Conservation (phyloP, 805 yeast genomes). For the Candida succiphila region DNA sequence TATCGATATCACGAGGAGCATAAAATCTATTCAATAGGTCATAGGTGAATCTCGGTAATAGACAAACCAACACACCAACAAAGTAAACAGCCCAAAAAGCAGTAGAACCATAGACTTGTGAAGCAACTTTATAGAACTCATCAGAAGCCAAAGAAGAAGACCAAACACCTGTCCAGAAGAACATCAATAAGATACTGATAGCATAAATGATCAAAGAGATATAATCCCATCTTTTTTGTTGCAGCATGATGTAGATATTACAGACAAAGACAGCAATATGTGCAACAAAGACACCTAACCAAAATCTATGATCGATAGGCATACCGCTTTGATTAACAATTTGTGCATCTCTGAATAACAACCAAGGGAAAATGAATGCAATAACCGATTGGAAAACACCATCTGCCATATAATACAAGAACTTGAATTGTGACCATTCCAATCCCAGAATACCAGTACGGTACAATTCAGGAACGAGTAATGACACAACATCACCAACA, state of each 20-base stretch:
- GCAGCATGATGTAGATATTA: constrained; percentile 53
- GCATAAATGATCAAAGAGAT: constrained; percentile 43
- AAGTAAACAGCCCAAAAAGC: constrained; percentile 58
- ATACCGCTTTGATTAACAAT: constrained; percentile 35
- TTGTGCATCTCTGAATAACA: constrained; percentile 32
- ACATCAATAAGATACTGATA: constrained; percentile 50
- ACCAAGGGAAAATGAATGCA: constrained; percentile 64
- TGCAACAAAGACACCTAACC: constrained; percentile 61
- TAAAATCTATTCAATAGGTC: constrained; percentile 42
- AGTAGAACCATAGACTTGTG: constrained; percentile 49
- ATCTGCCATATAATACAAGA: constrained; percentile 54
- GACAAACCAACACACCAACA: constrained; percentile 41
- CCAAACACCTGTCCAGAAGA: constrained; percentile 80
- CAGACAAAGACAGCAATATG: constrained; percentile 60
- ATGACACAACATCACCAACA: constrained; percentile 52
- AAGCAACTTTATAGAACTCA: constrained; percentile 60
- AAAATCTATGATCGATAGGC: constrained; percentile 59
- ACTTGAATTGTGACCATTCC: constrained; percentile 53
- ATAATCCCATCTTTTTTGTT: constrained; percentile 81
- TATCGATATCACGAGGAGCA: constrained; percentile 59
- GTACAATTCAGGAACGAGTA: constrained; percentile 64
- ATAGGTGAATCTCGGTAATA: constrained; percentile 51
- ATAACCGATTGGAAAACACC: constrained; percentile 66
- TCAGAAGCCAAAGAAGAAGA: constrained; percentile 31
- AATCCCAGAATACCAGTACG: constrained; percentile 53